Conservation (phyloP, 495 filamentous ascomycete genomes). For the Lepidopterella palustris region DNA sequence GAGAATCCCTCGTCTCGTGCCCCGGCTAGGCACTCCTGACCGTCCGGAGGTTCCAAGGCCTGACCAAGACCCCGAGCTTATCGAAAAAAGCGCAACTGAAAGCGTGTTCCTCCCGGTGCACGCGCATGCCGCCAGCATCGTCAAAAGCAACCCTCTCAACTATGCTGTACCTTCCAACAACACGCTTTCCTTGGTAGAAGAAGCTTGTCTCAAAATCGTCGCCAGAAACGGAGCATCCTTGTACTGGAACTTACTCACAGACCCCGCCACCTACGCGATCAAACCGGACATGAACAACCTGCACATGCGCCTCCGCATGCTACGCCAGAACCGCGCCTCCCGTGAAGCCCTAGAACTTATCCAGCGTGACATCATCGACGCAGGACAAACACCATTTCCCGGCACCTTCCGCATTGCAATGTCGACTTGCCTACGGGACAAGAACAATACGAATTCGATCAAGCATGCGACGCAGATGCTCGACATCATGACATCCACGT, state of each 20-base stretch:
- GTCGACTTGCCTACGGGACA: conserved; percentile 60
- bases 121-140: not conserved
- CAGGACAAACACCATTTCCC: conserved; percentile 29
- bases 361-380: conserved; percentile 41
- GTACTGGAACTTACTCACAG: conserved; percentile 72
- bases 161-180: conserved; percentile 55
- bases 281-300: conserved; percentile 64
- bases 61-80: conserved; percentile 15
- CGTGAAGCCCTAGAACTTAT: conserved; percentile 48
- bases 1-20: conserved; percentile 50
- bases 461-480: conserved; percentile 29
- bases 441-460: conserved; percentile 54
- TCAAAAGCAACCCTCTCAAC: conserved; percentile 15
- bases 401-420: conserved; percentile 68
- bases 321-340: conserved; percentile 58
- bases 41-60: conserved; percentile 8
- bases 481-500: conserved; percentile 18
- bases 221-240: conserved; percentile 45
- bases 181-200: conserved; percentile 62
- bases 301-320: conserved; percentile 57
- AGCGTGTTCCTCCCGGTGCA: conserved; percentile 21
- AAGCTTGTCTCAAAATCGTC: conserved; percentile 50
- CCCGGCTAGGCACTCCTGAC: conserved; percentile 32
- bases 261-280: conserved; percentile 42
- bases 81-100: conserved; percentile 9